A percentile compares a stretch with the other conserved stretches of the same genome.
Conservation (phyloP, 2,329 filamentous ascomycete genomes). For the Cyphellophora attinorum region DNA sequence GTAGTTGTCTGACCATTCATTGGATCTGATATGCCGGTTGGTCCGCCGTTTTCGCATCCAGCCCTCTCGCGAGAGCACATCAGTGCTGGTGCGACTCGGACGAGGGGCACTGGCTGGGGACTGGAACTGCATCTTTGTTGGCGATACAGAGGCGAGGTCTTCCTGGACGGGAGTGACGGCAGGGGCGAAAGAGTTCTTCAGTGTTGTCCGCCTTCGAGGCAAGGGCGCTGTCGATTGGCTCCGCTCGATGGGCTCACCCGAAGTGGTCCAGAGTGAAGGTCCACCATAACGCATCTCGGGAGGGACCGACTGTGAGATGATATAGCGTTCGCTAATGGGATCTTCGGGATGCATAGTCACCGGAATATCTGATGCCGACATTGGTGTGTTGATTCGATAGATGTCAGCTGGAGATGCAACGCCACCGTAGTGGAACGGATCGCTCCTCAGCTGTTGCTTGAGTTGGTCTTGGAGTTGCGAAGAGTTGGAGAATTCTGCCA, state of each 20-base stretch:
- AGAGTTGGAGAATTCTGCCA: conserved; percentile 20
- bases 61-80: conserved; percentile 51
- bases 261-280: conserved; percentile 15
- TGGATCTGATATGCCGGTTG: conserved; percentile 72
- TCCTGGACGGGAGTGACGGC: conserved; percentile 15
- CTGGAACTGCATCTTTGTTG: too few species aligned
- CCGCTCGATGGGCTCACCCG: conserved; percentile 35
- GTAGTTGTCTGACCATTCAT: conserved; percentile 87
- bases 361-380: conserved; percentile 84
- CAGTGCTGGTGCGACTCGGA: background rate
- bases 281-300: conserved; percentile 77
- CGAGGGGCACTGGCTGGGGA: background rate
- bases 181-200: conserved; percentile 15
- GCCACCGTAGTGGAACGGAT: conserved; percentile 22
- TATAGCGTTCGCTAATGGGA: conserved; percentile 63
- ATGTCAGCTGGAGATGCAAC: conserved; percentile 46
- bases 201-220: conserved; percentile 13
- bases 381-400: conserved; percentile 75
- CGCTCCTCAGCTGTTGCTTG: conserved; percentile 41
- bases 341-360: conserved; percentile 62
- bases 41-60: conserved; percentile 94
- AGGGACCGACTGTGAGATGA: conserved; percentile 74
- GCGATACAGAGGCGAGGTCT: conserved; percentile 8
- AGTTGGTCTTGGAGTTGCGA: conserved; percentile 15
- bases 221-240: conserved; percentile 27